Conservation (phyloP, 1,284 basidiomycete genomes). For the Malassezia caprae region DNA sequence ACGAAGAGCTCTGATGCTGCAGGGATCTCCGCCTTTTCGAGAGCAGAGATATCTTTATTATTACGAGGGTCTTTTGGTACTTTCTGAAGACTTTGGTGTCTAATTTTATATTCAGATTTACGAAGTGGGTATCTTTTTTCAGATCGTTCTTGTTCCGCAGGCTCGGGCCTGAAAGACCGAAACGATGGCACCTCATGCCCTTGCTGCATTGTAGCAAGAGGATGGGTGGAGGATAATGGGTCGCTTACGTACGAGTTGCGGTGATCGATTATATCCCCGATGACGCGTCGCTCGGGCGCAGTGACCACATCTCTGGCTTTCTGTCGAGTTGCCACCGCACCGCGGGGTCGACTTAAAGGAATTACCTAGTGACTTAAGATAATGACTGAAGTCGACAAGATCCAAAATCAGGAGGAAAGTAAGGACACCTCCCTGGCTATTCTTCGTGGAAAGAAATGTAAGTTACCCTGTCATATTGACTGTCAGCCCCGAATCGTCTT, state of each 20-base stretch:
- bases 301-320: background rate
- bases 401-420: slow-evolving; percentile 22
- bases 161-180: background rate
- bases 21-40: background rate
- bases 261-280: slow-evolving; percentile 15
- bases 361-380: background rate
- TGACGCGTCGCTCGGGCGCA: slow-evolving; percentile 1
- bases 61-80: background rate
- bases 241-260: slow-evolving; percentile 1
- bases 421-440: slow-evolving; percentile 46
- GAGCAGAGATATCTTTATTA: background rate
- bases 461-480: background rate
- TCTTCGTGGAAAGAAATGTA: slow-evolving; percentile 41
- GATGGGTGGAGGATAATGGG: background rate
- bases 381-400: slow-evolving; percentile 14
- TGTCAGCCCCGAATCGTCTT: slow-evolving; percentile 35
- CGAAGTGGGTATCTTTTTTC: background rate
- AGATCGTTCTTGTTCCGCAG: background rate
- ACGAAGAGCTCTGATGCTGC: background rate
- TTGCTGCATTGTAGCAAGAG: background rate
- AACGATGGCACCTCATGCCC: slow-evolving; percentile 4
- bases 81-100: background rate
- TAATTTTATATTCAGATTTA: background rate
- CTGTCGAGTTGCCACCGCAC: slow-evolving; percentile 12
- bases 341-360: slow-evolving; percentile 1